These are phyloP conservation scores for Euphorbia peplus DNA, from an alignment of 345 rosid species.

Conservation along the genomic window DNA sequence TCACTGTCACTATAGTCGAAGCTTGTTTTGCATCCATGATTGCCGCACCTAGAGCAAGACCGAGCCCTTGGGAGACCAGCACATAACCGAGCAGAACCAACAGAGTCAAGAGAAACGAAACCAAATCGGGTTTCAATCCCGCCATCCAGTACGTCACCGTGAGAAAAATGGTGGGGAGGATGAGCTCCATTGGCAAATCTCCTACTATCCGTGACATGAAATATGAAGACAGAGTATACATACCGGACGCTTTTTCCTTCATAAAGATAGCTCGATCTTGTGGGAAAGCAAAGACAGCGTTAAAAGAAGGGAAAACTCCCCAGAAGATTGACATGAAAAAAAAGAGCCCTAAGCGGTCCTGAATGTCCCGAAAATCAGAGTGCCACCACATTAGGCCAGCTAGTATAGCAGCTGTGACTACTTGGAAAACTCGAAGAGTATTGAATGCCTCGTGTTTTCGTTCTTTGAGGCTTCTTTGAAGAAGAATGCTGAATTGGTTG, in stretches of 20 bases:
- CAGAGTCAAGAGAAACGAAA: conserved; percentile 53
- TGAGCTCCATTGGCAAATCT: conserved; percentile 87
- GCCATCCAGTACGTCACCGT: conserved; percentile 79
- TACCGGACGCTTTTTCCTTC: conserved; percentile 79
- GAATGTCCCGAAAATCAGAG: conserved; percentile 59
- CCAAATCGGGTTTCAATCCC: conserved; percentile 51
- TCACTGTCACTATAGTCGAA: conserved; percentile 72
- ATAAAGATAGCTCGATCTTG: conserved; percentile 77
- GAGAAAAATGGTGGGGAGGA: conserved; percentile 72
- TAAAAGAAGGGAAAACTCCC: conserved; percentile 93
- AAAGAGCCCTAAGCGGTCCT: conserved; percentile 83
- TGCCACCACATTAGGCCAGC: conserved; percentile 95
- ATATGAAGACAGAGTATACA: conserved; percentile 86
- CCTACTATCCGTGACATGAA: conserved; percentile 86
- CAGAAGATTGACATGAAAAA: conserved; percentile 85
- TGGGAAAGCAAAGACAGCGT: conserved; percentile 78
- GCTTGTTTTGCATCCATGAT: conserved; percentile 95
- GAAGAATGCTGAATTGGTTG: conserved; percentile 66
- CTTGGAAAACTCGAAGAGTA: conserved; percentile 73
- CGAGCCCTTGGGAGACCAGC: conserved; percentile 82
- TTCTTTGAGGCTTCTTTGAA: conserved; percentile 82
- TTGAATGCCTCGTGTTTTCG: conserved; percentile 77
- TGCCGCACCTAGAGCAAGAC: conserved; percentile 75
- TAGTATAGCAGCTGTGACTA: conserved; percentile 57
- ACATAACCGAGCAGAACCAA: conserved; percentile 66